phyloP scores from a whole-genome alignment of 2,329 filamentous ascomycete genomes.

The Dothideomycetes sp. region DNA sequence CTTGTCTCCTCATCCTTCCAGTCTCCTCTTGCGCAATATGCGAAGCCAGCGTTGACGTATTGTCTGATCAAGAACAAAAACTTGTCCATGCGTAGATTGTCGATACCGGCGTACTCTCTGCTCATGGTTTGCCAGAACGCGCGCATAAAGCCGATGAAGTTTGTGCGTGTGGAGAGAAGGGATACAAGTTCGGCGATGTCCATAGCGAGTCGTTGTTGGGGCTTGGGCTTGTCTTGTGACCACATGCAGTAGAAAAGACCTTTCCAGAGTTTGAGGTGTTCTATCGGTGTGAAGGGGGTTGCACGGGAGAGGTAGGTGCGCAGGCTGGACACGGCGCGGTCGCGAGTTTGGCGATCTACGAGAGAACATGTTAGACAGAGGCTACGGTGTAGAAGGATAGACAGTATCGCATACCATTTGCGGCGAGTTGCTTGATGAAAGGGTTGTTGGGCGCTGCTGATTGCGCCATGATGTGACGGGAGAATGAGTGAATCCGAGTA shows the following conservation, averaged over 20 bases:
- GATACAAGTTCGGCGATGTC: slow-evolving; percentile 65
- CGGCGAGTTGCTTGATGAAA: slow-evolving; percentile 75
- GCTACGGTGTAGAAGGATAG: slow-evolving; percentile 56
- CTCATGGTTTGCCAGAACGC: slow-evolving; percentile 46
- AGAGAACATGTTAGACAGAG: slow-evolving; percentile 54
- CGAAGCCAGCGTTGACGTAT: slow-evolving; percentile 64
- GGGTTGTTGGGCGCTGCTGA: slow-evolving; percentile 41
- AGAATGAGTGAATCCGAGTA: too few relatives aligned
- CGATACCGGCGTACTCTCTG: slow-evolving; percentile 43
- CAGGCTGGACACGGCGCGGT: slow-evolving; percentile 58
- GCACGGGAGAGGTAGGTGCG: slow-evolving; percentile 64
- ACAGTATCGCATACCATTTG: slow-evolving; percentile 71
- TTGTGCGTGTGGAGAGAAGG: slow-evolving; percentile 39
- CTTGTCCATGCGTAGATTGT: slow-evolving; percentile 65
- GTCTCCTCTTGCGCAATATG: slow-evolving; percentile 33
- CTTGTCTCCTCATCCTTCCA: slow-evolving; percentile 30
- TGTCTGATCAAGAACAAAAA: slow-evolving; percentile 77
- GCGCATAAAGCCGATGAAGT: slow-evolving; percentile 35
- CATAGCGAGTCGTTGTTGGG: slow-evolving; percentile 72
- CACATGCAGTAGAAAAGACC: slow-evolving; percentile 82
- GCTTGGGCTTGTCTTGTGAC: slow-evolving; percentile 84
- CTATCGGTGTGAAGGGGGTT: slow-evolving; percentile 53
- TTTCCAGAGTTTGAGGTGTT: slow-evolving; percentile 86
- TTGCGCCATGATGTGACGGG: slow-evolving; percentile 11
- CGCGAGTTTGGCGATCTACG: slow-evolving; percentile 16